A percentile compares a stretch with the other conserved stretches of the same genome.
phyloP scores from a whole-genome alignment of 2,329 filamentous ascomycete species.

The Calonectria hawksworthii region DNA sequence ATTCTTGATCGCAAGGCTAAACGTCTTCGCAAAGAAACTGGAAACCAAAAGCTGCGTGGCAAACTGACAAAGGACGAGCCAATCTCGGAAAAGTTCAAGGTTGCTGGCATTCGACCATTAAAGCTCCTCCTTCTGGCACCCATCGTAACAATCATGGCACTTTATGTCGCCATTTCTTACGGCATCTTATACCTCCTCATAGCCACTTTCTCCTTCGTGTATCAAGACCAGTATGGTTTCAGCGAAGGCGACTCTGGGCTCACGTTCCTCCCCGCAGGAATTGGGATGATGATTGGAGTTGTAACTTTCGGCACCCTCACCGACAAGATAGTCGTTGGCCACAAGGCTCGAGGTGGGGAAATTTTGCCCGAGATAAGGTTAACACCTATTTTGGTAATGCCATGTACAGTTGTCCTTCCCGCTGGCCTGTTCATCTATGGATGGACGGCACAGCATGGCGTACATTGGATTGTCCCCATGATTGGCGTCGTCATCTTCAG shows the following conservation, averaged over 20 bases:
- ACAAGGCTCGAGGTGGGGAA: constrained; percentile 30
- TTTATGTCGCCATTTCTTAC: neutral
- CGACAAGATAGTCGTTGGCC: constrained; percentile 45
- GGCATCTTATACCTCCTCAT: neutral
- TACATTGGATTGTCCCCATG: constrained; percentile 50
- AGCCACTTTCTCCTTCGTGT: constrained; percentile 31
- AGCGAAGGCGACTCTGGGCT: constrained; percentile 60
- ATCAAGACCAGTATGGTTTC: constrained; percentile 69
- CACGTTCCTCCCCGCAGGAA: constrained; percentile 43
- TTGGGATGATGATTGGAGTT: constrained; percentile 46
- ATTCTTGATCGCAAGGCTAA: too few species aligned
- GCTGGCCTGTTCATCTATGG: constrained; percentile 47
- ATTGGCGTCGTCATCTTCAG: constrained; percentile 61
- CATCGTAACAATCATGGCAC: constrained; percentile 21
- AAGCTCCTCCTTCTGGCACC: constrained; percentile 60
- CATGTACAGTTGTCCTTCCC: constrained; percentile 41
- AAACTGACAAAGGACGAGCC: too few species aligned
- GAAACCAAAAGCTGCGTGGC: too few species aligned
- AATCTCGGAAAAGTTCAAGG: constrained; percentile 59
- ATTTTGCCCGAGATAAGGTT: constrained; percentile 46
- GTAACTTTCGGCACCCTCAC: constrained; percentile 41
- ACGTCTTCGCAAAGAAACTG: too few species aligned
- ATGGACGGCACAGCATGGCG: constrained; percentile 43
- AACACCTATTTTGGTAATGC: constrained; percentile 43
- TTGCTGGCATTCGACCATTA: constrained; percentile 73